A percentile compares a stretch with the other conserved stretches of the same genome.
Conservation (phyloP, 495 filamentous ascomycete genomes). For the Neurospora sp. region DNA sequence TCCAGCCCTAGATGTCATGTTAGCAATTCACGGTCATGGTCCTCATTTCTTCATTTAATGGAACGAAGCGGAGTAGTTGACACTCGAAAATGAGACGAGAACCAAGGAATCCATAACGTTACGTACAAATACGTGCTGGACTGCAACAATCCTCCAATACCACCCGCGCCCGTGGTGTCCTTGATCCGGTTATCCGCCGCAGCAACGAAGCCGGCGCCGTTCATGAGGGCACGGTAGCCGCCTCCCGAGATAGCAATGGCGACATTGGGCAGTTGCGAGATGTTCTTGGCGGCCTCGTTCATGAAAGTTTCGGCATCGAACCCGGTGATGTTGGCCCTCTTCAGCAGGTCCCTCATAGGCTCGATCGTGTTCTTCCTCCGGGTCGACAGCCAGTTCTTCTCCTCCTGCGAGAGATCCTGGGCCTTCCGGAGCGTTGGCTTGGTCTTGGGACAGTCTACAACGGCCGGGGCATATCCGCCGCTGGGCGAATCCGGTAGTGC, state of each 20-base stretch:
- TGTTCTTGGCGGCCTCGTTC: slow-evolving; percentile 42
- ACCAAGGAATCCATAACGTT: neutral
- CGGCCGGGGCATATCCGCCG: slow-evolving; percentile 44
- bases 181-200: slow-evolving; percentile 73
- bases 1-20: slow-evolving; percentile 37
- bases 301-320: slow-evolving; percentile 71
- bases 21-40: neutral
- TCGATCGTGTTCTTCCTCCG: slow-evolving; percentile 47
- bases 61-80: neutral
- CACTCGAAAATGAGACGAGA: neutral
- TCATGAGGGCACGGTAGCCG: slow-evolving; percentile 81
- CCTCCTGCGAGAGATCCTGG: slow-evolving; percentile 48
- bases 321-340: slow-evolving; percentile 57
- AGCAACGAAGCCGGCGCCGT: slow-evolving; percentile 76
- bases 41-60: neutral
- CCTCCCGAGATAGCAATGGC: slow-evolving; percentile 56
- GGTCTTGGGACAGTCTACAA: slow-evolving; percentile 39
- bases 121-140: slow-evolving; percentile 61
- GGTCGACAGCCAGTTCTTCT: slow-evolving; percentile 53
- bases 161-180: slow-evolving; percentile 53
- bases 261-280: slow-evolving; percentile 54
- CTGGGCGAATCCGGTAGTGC: slow-evolving; percentile 45
- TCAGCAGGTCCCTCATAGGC: slow-evolving; percentile 65
- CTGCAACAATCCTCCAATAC: slow-evolving; percentile 80
- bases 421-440: slow-evolving; percentile 44